phyloP scores from a whole-genome alignment of 352 stramenopile species.

The Phytophthora quininea region DNA sequence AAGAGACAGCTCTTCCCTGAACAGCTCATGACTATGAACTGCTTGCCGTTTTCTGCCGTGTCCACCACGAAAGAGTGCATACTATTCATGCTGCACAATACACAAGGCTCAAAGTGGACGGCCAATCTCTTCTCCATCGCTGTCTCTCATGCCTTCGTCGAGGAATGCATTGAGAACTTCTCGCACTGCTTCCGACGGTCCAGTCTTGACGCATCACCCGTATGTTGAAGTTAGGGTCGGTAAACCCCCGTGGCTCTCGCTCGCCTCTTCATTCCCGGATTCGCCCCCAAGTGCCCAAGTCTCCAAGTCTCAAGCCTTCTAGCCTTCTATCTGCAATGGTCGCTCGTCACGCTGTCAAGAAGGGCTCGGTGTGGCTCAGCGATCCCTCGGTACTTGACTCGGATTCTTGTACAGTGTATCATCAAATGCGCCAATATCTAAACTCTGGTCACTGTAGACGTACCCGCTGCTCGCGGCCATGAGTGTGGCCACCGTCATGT shows the following conservation, averaged over 20 bases:
- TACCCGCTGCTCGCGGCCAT: slow-evolving; percentile 59
- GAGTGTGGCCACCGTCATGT: slow-evolving; percentile 42
- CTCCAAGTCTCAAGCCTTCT: not conserved
- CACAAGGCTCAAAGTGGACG: too few species aligned
- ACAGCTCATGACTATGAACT: too few species aligned
- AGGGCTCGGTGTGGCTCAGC: slow-evolving; percentile 48
- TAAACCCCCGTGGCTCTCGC: not conserved
- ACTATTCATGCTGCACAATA: too few species aligned
- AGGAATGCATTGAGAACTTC: too few species aligned
- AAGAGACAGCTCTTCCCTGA: too few species aligned
- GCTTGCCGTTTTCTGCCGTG: too few species aligned
- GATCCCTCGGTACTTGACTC: slow-evolving; percentile 38
- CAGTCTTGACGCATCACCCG: not conserved
- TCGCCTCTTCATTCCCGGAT: slow-evolving; percentile 30
- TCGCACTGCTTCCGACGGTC: not conserved
- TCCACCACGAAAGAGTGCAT: too few species aligned
- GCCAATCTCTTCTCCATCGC: too few species aligned
- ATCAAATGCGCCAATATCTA: too few species aligned
- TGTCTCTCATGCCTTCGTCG: too few species aligned
- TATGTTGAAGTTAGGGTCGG: slow-evolving; percentile 9
- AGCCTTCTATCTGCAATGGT: slow-evolving; percentile 28
- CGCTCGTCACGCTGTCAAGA: slow-evolving; percentile 41
- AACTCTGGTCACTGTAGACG: slow-evolving; percentile 28
- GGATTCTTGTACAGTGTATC: too few species aligned
- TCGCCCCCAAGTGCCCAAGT: slow-evolving; percentile 13